phyloP scores from a whole-genome alignment of 2,329 filamentous ascomycete species.

The Drechslerella stenobrocha region DNA sequence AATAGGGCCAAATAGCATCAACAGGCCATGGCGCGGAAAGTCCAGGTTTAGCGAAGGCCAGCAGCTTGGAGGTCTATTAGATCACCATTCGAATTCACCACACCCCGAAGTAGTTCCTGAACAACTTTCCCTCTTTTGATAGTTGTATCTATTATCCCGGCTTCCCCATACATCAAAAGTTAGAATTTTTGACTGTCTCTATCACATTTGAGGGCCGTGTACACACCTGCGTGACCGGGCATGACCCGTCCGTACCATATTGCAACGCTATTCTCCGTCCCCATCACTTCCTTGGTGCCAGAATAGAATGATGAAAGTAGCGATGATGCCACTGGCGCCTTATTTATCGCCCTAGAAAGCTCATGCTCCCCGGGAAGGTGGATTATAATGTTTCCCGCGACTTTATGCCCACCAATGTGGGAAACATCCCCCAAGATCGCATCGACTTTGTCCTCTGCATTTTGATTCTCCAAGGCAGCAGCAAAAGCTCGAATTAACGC shows the following conservation, averaged over 20 bases:
- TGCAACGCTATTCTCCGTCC: conserved; percentile 64
- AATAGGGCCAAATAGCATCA: no score
- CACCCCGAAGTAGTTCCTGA: conserved; percentile 71
- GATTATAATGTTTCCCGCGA: conserved; percentile 79
- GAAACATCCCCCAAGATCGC: conserved; percentile 72
- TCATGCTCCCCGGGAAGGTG: conserved; percentile 65
- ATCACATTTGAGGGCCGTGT: neutral
- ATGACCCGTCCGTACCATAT: conserved; percentile 82
- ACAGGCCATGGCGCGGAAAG: no score
- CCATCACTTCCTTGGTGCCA: conserved; percentile 55
- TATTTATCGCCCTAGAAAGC: conserved; percentile 23
- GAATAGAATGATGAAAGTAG: conserved; percentile 58
- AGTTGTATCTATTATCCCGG: conserved; percentile 73
- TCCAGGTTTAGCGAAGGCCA: neutral
- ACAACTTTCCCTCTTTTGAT: conserved; percentile 69
- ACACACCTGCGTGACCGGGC: conserved; percentile 66
- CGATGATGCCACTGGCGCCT: conserved; percentile 5
- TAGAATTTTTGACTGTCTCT: neutral
- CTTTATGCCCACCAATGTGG: conserved; percentile 83
- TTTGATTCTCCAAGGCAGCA: conserved; percentile 5
- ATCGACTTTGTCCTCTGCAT: conserved; percentile 51
- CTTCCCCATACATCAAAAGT: neutral
- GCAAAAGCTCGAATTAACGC: conserved; percentile 67
- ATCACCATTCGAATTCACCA: conserved; percentile 63
- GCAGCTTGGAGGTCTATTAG: conserved; percentile 18